Evolutionary conservation across 306 rosid species (phyloP).

Genomic region (Glycine latifolia): DNA sequence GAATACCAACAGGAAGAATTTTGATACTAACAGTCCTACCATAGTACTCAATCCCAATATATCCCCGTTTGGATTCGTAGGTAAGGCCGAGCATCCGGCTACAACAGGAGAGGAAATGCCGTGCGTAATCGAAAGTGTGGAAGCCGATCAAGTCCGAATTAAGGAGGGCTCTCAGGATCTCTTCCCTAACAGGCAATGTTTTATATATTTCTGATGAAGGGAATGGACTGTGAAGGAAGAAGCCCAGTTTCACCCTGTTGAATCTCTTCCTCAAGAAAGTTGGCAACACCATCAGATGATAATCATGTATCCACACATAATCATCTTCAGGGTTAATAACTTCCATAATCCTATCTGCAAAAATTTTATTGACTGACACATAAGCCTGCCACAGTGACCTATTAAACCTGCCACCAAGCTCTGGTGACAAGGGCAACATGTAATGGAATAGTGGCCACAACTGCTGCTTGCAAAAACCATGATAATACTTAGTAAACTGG

Average conservation of each 20-base stretch:
- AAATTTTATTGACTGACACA: slow-evolving; percentile 80
- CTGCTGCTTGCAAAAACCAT: slow-evolving; percentile 85
- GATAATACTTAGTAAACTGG: slow-evolving; percentile 69
- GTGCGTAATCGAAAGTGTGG: slow-evolving; percentile 85
- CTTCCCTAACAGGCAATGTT: slow-evolving; percentile 85
- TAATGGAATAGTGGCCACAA: slow-evolving; percentile 91
- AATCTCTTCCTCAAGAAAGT: slow-evolving; percentile 89
- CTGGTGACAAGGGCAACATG: slow-evolving; percentile 82
- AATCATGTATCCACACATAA: slow-evolving; percentile 89
- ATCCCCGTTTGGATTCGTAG: slow-evolving; percentile 81
- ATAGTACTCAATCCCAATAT: slow-evolving; percentile 82
- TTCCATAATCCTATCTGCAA: slow-evolving; percentile 89
- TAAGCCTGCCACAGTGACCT: slow-evolving; percentile 82
- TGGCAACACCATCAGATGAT: slow-evolving; percentile 87
- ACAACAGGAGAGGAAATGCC: slow-evolving; percentile 87
- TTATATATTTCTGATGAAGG: slow-evolving; percentile 84
- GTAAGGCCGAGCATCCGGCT: slow-evolving; percentile 86
- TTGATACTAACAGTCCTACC: slow-evolving; percentile 88
- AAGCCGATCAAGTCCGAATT: slow-evolving; percentile 88
- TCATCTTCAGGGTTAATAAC: slow-evolving; percentile 91
- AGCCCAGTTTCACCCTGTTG: slow-evolving; percentile 78
- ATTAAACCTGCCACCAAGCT: slow-evolving; percentile 82
- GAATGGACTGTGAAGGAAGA: slow-evolving; percentile 87
- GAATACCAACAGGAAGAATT: slow-evolving; percentile 89
- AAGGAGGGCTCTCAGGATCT: slow-evolving; percentile 75